These are phyloP conservation scores for Monilinia fructicola DNA, from an alignment of 2,329 filamentous ascomycete genomes.

Conservation along the genomic window DNA sequence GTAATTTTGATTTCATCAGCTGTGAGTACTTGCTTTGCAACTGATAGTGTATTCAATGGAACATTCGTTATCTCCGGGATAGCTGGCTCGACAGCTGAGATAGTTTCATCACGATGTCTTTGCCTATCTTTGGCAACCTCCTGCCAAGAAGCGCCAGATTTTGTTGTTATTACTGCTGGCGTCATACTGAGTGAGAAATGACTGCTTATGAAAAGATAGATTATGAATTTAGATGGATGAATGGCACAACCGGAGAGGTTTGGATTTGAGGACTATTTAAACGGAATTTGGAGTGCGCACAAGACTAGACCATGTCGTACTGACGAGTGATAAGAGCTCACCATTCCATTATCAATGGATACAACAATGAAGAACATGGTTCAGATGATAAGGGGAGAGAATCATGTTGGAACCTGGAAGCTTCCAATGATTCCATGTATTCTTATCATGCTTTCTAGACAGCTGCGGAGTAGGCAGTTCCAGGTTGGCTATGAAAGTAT, in stretches of 20 bases:
- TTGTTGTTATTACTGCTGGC: slow-evolving; percentile 36
- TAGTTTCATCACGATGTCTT: slow-evolving; percentile 47
- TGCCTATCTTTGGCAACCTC: slow-evolving; percentile 49
- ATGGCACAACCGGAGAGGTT: too few species aligned
- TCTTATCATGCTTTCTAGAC: background rate
- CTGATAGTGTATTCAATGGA: slow-evolving; percentile 46
- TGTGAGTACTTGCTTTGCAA: slow-evolving; percentile 50
- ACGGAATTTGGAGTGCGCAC: background rate
- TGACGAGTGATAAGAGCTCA: background rate
- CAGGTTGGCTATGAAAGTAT: background rate
- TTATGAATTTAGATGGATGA: background rate
- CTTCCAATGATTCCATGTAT: slow-evolving; percentile 2
- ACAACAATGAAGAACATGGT: background rate
- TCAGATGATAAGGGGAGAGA: slow-evolving; percentile 1
- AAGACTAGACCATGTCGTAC: background rate
- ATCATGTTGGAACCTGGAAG: background rate
- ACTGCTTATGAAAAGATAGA: background rate
- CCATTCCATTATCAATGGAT: background rate
- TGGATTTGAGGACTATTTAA: slow-evolving; percentile 7
- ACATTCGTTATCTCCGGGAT: slow-evolving; percentile 43
- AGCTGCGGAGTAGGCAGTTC: background rate
- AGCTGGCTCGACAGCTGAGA: slow-evolving; percentile 45
- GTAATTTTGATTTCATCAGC: slow-evolving; percentile 52
- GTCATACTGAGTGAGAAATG: slow-evolving; percentile 30
- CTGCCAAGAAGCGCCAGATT: slow-evolving; percentile 45